A percentile compares a stretch with the other conserved stretches of the same genome.
phyloP scores from a whole-genome alignment of 805 yeast genomes.

The Saccharomycopsis malanga region DNA sequence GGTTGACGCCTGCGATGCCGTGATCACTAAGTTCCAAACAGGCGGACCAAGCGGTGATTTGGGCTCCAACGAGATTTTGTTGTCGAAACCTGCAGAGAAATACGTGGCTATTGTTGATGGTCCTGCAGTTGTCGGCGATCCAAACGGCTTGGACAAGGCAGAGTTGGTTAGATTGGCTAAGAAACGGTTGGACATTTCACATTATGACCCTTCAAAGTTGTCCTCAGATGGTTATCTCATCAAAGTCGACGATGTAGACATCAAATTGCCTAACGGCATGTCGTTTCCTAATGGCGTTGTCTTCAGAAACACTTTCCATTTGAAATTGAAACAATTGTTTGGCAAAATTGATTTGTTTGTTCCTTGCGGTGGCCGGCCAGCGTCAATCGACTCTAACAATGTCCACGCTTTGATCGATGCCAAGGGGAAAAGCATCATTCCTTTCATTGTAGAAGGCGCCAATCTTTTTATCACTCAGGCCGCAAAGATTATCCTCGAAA shows the following conservation, averaged over 20 bases:
- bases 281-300: constrained; percentile 75
- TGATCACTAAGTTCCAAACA: constrained; percentile 79
- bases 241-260: constrained; percentile 76
- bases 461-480: constrained; percentile 91
- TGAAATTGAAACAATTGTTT: constrained; percentile 57
- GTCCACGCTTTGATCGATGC: constrained; percentile 64
- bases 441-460: constrained; percentile 95
- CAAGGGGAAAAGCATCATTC: constrained; percentile 68
- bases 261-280: constrained; percentile 67
- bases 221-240: constrained; percentile 74
- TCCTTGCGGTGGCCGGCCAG: constrained; percentile 99
- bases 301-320: constrained; percentile 87
- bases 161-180: constrained; percentile 78
- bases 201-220: constrained; percentile 60
- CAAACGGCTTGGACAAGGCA: constrained; percentile 73
- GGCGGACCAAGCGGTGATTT: constrained; percentile 99
- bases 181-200: constrained; percentile 64
- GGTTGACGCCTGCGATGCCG: constrained; percentile 48
- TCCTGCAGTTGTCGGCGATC: constrained; percentile 90
- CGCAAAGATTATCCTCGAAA: constrained; percentile 80
- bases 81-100: constrained; percentile 66
- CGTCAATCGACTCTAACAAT: constrained; percentile 83
- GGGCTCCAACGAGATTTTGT: constrained; percentile 89
- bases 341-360: constrained; percentile 76
- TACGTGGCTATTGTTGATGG: constrained; percentile 93